Percentiles rank a stretch among this genome's conserved stretches.
These are phyloP conservation scores for Pseudogymnoascus sp. DNA, from an alignment of 2,329 filamentous ascomycete genomes.

Conservation along the genomic window DNA sequence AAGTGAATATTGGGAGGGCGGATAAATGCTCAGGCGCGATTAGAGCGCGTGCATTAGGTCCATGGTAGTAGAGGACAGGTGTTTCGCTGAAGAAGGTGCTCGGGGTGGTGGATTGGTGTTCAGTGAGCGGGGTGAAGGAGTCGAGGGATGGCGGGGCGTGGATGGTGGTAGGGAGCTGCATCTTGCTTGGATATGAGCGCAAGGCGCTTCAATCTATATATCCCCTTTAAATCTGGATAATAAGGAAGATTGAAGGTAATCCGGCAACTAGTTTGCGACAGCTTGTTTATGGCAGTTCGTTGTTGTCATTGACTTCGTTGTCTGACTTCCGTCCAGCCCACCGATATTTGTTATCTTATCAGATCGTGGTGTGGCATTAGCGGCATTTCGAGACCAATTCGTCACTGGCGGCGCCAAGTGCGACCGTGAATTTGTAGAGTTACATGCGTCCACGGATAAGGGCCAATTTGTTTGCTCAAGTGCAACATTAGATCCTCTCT, in stretches of 20 bases:
- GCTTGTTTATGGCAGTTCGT: not conserved
- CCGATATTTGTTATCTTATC: not conserved
- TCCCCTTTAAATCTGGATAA: not conserved
- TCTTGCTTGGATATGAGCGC: not conserved
- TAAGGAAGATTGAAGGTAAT: not conserved
- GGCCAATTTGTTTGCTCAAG: not conserved
- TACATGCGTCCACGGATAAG: not conserved
- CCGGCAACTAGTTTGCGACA: not conserved
- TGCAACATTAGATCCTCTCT: not conserved
- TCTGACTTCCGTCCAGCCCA: not conserved
- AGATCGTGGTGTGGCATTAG: not conserved
- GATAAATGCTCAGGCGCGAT: constrained; percentile 47
- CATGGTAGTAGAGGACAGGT: constrained; percentile 61
- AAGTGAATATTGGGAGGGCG: constrained; percentile 40
- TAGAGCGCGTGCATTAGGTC: constrained; percentile 48
- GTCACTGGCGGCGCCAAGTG: not conserved
- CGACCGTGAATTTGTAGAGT: not conserved
- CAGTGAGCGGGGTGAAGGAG: constrained; percentile 56
- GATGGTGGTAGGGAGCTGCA: constrained; percentile 40
- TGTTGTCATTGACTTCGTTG: not conserved
- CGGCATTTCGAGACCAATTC: not conserved
- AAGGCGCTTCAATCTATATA: not conserved
- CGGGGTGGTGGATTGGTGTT: constrained; percentile 67
- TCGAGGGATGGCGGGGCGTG: constrained; percentile 45
- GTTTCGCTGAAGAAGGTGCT: constrained; percentile 63